Base-by-base conservation (phyloP, 208 protist genomes). In the Phytomonas serpens region DNA sequence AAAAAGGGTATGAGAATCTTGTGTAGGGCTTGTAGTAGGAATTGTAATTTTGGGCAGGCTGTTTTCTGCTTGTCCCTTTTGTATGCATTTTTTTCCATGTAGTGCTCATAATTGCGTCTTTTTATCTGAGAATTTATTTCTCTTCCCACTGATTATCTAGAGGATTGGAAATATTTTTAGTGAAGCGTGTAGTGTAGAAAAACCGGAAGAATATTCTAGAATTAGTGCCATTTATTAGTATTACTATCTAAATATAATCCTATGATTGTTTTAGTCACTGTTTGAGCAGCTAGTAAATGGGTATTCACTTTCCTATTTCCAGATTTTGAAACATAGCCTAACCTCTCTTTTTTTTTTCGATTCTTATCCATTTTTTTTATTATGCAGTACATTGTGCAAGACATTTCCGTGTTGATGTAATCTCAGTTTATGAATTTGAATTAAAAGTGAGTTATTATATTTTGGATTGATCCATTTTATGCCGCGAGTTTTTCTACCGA, bases 111-210 rank as follows among this genome's bases (percentile, higher is more conserved):
- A 51, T 27, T 47, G 7, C 40, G 40, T 47, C 40, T 47, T 57
- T 57, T 57, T 57, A 2, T 57, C 47, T 57, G 47, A 9, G 13
- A 27, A 57, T 27, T 9, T 1, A 57, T 57, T 57, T 57, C 19
- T 57, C 47, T 27, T 57, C 23, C 23, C 1, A 57, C 5, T 57
- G 16, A 27, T 1, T 57, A 57, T 57, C 6, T 6, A 27, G 23
- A 1, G 3, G n/a, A 42, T 29, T 13, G n/a, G 13, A 47, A 47
- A 47, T 47, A 30, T 16, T 30, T 68, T 38, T 32, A 68, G 64
- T 68, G 64, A 33, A 37, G 47, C 23, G 11, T 47, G 37, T 67
- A 67, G 63, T 37, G 33, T 47, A 67, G 37, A 6, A 67, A 67
- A 67, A 32, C 16, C 5, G 19, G 11, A 32, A 67, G 51, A 23